Base-by-base conservation (phyloP, 805 yeast species). In the Lachancea sp. region DNA sequence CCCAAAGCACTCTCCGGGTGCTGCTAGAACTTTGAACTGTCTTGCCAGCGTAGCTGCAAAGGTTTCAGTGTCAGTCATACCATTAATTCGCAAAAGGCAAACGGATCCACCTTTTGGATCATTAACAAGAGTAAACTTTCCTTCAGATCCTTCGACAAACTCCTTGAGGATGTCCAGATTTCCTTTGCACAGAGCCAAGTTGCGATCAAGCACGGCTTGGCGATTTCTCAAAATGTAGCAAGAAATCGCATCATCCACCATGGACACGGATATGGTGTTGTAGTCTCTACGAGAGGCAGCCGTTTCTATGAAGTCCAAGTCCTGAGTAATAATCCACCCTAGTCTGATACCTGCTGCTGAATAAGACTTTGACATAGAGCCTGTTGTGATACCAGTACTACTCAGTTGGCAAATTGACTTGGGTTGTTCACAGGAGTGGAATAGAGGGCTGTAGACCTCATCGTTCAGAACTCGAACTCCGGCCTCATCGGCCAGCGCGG, bases 371-470 rank as follows among this genome's bases (percentile, higher is more conserved):
- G 79, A 74, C 64, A 70, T 69, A 6, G 79, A 74, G 2, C 75
- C 67, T 1, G 79, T 74, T 8, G 72, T 66, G 32, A 76, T 64
- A 3, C 74, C 70, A 47, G 67, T 69, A 2, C 63, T 65, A 47
- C 72, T 72, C 19, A 74, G 55, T 29, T 67, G 61, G 11, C 70
- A 68, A 12, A 72, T 65, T 3, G 77, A 70, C 26, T 57, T 58
- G 4, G 79, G 75, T 2, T 55, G 49, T 1, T 52, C 51, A 8
- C 62, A 49, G 3, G 70, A 63, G 55, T 75, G 78, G 55, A 64
- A 73, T 41, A 77, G 59, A 10, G 81, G 81, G 9, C 79, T 59
- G 53, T 77, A 77, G 7, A 76, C 81, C 50, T 77, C 81, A 56
- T 77, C 81, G 37, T 73, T 68, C 39, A 74, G 54, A 9, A 77